Evolutionary conservation across 352 stramenopile species (phyloP).

Genomic region (Pythium biforme): DNA sequence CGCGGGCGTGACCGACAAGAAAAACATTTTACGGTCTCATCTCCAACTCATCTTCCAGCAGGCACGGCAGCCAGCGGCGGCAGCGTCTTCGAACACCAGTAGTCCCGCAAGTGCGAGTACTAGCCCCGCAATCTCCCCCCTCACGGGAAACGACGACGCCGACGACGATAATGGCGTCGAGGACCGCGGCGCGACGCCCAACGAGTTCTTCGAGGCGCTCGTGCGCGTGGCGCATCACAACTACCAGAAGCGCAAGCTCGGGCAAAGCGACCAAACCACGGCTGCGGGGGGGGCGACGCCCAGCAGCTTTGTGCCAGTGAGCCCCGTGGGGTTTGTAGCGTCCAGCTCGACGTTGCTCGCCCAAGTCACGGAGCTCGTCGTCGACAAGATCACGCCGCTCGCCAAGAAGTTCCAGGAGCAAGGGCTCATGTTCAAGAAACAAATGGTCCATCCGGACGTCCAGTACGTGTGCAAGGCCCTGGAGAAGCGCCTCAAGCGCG

Average conservation of each 20-base stretch:
- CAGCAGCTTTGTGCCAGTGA: slow-evolving; percentile 12
- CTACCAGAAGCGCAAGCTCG: slow-evolving; percentile 34
- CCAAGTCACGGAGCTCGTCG: slow-evolving; percentile 58
- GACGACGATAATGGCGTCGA: slow-evolving; percentile 48
- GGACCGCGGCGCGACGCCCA: slow-evolving; percentile 64
- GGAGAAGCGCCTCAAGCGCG: slow-evolving; percentile 76
- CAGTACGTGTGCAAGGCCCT: slow-evolving; percentile 73
- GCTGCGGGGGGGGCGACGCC: background rate
- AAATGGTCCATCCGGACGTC: slow-evolving; percentile 78
- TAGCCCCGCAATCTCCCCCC: background rate
- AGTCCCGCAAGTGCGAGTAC: slow-evolving; percentile 4
- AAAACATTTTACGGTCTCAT: slow-evolving; percentile 73
- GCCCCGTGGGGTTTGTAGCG: slow-evolving; percentile 9
- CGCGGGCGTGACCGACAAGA: slow-evolving; percentile 73
- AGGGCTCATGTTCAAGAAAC: slow-evolving; percentile 81
- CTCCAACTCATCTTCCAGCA: slow-evolving; percentile 79
- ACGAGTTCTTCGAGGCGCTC: slow-evolving; percentile 80
- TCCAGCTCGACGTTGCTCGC: slow-evolving; percentile 29
- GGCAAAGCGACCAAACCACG: background rate
- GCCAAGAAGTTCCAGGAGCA: slow-evolving; percentile 80
- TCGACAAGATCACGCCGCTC: slow-evolving; percentile 64
- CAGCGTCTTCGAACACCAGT: background rate
- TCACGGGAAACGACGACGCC: slow-evolving; percentile 8
- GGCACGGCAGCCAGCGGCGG: slow-evolving; percentile 15
- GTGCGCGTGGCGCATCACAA: slow-evolving; percentile 70